Conservation (phyloP, 352 stramenopile species). For the Pythium graminicola region DNA sequence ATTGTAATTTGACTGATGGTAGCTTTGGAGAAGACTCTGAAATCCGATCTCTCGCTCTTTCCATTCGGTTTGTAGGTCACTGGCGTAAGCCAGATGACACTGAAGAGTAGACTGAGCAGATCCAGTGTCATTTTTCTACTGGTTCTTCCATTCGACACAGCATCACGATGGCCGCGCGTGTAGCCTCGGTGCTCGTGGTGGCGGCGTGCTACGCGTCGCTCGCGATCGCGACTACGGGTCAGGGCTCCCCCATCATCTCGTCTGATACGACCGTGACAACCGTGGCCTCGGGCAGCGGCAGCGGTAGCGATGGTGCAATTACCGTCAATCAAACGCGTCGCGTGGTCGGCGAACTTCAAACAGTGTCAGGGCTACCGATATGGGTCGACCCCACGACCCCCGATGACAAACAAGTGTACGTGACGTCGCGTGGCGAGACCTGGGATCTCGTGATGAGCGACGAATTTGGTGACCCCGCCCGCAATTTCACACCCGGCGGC, state of each 20-base stretch:
- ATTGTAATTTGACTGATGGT: neutral
- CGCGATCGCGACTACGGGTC: neutral
- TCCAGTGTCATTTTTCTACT: slow-evolving; percentile 1
- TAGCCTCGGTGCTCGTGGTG: neutral
- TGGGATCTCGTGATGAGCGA: slow-evolving; percentile 73
- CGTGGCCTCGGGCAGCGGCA: slow-evolving; percentile 5
- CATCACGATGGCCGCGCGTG: neutral
- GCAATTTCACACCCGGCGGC: slow-evolving; percentile 83
- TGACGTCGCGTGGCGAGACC: slow-evolving; percentile 41
- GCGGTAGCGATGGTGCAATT: neutral
- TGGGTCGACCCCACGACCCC: slow-evolving; percentile 66
- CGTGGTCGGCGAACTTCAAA: slow-evolving; percentile 31
- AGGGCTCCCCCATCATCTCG: slow-evolving; percentile 3
- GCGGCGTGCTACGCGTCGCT: slow-evolving; percentile 2
- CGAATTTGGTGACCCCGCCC: slow-evolving; percentile 56
- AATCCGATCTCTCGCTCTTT: slow-evolving; percentile 1
- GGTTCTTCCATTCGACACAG: neutral
- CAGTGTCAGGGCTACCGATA: slow-evolving; percentile 46
- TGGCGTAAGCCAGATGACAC: slow-evolving; percentile 1
- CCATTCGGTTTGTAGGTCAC: slow-evolving; percentile 5
- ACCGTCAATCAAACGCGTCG: slow-evolving; percentile 16
- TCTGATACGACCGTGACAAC: neutral
- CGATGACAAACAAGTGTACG: slow-evolving; percentile 31
- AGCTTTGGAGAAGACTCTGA: neutral
- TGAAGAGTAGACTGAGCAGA: neutral